Conservation (phyloP, 495 filamentous ascomycete genomes). For the Cetradonia linearis region DNA sequence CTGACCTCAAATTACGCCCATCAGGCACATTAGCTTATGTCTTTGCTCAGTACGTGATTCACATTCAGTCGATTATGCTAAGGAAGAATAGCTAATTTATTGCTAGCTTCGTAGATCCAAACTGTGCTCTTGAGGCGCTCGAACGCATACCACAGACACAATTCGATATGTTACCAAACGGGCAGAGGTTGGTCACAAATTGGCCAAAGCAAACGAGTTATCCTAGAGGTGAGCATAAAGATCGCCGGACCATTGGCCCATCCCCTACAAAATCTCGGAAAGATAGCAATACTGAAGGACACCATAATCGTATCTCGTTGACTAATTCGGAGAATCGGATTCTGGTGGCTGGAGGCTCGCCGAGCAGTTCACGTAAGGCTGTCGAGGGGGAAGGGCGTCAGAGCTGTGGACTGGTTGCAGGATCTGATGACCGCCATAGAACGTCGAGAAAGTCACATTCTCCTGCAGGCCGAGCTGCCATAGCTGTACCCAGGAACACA, state of each 20-base stretch:
- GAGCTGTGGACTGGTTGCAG: background rate
- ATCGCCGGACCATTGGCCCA: background rate
- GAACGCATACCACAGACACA: constrained; percentile 7
- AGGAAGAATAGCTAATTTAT: background rate
- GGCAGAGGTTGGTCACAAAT: background rate
- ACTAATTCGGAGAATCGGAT: background rate
- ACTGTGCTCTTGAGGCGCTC: constrained; percentile 9
- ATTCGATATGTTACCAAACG: constrained; percentile 4
- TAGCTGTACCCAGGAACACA: background rate
- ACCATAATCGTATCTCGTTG: background rate
- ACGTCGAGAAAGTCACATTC: background rate
- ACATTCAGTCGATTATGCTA: background rate
- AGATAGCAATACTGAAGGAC: background rate
- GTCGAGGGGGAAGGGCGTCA: background rate
- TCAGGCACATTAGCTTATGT: background rate
- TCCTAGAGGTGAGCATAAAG: background rate
- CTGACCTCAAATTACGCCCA: background rate
- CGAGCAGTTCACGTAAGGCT: background rate
- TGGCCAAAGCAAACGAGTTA: background rate
- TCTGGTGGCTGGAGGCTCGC: background rate
- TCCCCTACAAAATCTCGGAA: background rate
- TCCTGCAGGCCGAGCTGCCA: background rate
- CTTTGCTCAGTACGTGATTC: constrained; percentile 8
- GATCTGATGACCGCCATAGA: background rate
- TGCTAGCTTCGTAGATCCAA: constrained; percentile 1